Base-by-base conservation (phyloP, 768 basidiomycete genomes). In the Lactarius evosmus region DNA sequence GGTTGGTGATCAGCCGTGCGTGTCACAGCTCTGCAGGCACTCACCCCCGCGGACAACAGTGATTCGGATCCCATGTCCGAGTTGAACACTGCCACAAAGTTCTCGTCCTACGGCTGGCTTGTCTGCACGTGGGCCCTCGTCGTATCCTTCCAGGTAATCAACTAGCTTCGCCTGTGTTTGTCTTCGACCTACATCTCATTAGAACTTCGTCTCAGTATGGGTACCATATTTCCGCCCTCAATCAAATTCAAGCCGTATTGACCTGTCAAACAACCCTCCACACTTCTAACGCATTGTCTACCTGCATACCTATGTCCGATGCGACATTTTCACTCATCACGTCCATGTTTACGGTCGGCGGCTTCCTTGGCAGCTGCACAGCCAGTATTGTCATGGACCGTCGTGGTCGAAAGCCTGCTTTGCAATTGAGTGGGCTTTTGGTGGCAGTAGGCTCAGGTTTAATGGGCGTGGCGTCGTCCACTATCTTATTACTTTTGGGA, bases 161-260 rank as follows among this genome's bases (percentile, higher is more conserved):
- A 11, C 27, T 7, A 8, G 16, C 36, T 30, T 38, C 54, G 25
- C 30, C 19, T 6, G 32, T 44, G 7, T 8, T 25, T 27, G 2
- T 46, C 22, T 19, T 30, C 27, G 11, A 17, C 7, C 25, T 51
- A 36, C 50, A 29, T 30, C 58, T 59, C 34, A 65, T 33, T 46
- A 36, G n/a, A 29, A 67, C n/a, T 7, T 27, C 54, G 27, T 36
- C 16, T 50, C 59, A 91, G 83, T 93, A 92, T 76, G 95, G 94
- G n/a, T 97, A 90, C 74, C 93, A 96, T 74, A 91, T 94, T 46
- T 91, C 93, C 1, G 88, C 88, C 17, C 82, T 98, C 63, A 98
- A 98, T 73, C 93, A 95, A 72, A 86, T 95, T 29, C 86, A 92
- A 71, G 82, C 82, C 5, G 85, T 88, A 49, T 72, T 95, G 61